These are phyloP conservation scores for Serpula lacrymans DNA, from an alignment of 768 basidiomycete genomes.

Conservation along the genomic window DNA sequence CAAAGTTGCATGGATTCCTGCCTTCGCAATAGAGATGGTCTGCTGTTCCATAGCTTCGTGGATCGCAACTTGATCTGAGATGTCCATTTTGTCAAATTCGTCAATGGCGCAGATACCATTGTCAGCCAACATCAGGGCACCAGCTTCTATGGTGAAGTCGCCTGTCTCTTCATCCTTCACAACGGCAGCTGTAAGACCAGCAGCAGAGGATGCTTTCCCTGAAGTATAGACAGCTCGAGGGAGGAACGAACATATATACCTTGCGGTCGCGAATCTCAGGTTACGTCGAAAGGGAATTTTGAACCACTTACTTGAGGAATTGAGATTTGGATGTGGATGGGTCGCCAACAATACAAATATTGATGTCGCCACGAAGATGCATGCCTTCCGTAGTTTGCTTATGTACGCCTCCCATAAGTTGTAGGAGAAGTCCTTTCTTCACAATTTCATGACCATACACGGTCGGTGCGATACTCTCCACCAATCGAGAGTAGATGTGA, in stretches of 20 bases:
- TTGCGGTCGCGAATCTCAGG: conserved; percentile 25
- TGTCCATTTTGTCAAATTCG: conserved; percentile 99
- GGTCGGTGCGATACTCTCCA: conserved; percentile 94
- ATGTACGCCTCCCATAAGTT: conserved; percentile 98
- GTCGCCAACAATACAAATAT: conserved; percentile 97
- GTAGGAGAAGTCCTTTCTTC: conserved; percentile 93
- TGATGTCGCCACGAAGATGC: conserved; percentile 97
- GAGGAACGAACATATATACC: conserved; percentile 96
- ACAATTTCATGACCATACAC: conserved; percentile 99
- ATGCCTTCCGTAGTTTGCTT: conserved; percentile 96
- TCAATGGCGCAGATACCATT: conserved; percentile 99
- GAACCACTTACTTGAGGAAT: conserved; percentile 81
- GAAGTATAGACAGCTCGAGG: conserved; percentile 98
- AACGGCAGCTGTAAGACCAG: conserved; percentile 97
- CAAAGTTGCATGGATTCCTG: conserved; percentile 96
- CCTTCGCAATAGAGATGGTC: conserved; percentile 98
- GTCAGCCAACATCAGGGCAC: conserved; percentile 98
- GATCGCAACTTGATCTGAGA: conserved; percentile 97
- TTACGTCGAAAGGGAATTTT: background rate
- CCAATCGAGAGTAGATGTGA: conserved; percentile 91
- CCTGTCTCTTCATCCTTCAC: conserved; percentile 99
- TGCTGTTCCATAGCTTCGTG: conserved; percentile 99
- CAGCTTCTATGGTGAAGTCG: conserved; percentile 99
- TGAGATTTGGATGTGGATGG: conserved; percentile 98
- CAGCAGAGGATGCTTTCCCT: conserved; percentile 98